Conservation (phyloP, 1,284 basidiomycete species). For the Heliocybe sulcata region DNA sequence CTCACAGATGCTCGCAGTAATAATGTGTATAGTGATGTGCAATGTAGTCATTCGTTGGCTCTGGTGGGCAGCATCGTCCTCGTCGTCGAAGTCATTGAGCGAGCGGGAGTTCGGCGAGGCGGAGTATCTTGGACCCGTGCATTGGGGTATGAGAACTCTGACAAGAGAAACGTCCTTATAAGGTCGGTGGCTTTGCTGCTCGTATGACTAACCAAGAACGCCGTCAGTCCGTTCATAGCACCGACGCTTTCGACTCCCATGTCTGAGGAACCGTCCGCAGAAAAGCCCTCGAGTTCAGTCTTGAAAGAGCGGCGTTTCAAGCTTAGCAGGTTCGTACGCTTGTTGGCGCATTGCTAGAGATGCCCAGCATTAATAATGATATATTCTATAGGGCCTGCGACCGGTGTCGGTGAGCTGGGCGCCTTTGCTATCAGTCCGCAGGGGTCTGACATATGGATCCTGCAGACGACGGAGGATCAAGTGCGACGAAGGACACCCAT, state of each 20-base stretch:
- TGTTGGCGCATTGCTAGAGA: background rate
- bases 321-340: conserved; percentile 59
- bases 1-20: background rate
- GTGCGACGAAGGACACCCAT: conserved; percentile 80
- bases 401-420: conserved; percentile 65
- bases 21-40: background rate
- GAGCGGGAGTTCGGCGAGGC: background rate
- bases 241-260: background rate
- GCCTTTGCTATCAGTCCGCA: conserved; percentile 2
- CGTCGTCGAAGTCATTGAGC: background rate
- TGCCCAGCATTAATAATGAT: conserved; percentile 7
- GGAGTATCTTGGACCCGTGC: background rate
- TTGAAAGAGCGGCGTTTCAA: conserved; percentile 78
- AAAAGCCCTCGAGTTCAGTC: conserved; percentile 23
- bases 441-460: conserved; percentile 3
- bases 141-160: background rate
- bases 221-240: background rate
- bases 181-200: conserved; percentile 1
- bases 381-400: conserved; percentile 60
- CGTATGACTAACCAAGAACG: conserved; percentile 1
- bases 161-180: background rate
- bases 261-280: background rate
- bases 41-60: background rate
- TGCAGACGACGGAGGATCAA: conserved; percentile 71
- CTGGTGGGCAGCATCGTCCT: background rate